Evolutionary conservation across 257 asterid genomes (phyloP).

Genomic region (Solanum arcanum): DNA sequence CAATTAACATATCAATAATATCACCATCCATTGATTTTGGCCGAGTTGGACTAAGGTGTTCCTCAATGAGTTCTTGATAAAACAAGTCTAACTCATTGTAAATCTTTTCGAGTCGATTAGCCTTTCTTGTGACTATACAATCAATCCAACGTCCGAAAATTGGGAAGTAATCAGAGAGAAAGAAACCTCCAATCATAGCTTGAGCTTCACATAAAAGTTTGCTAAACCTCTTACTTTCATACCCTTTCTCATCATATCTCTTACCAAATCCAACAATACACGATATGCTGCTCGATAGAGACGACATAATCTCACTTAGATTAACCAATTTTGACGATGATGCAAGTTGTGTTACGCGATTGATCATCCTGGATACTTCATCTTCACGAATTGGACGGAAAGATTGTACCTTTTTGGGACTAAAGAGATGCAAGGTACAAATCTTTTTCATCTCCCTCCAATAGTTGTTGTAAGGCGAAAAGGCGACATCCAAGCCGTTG

Average conservation of each 20-base stretch:
- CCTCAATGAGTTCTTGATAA: background rate
- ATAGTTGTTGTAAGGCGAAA: conserved; percentile 9
- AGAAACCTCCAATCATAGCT: background rate
- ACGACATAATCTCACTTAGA: background rate
- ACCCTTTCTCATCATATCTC: background rate
- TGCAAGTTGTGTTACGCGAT: background rate
- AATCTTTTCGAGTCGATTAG: background rate
- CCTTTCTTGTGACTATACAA: background rate
- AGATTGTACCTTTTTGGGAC: background rate
- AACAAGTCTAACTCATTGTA: background rate
- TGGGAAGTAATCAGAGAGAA: background rate
- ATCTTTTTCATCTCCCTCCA: conserved; percentile 8
- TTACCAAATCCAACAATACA: background rate
- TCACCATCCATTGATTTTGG: background rate
- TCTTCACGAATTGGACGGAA: background rate
- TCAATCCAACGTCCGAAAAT: background rate
- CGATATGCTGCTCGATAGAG: background rate
- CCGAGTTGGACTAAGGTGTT: background rate
- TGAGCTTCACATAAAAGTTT: background rate
- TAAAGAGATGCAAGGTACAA: conserved; percentile 9
- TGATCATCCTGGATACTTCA: background rate
- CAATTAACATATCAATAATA: background rate
- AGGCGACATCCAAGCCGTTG: conserved; percentile 5
- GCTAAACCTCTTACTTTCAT: background rate
- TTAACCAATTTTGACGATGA: background rate